These are phyloP conservation scores for Pontederia paniculata DNA, from an alignment of 176 grass and related monocot species.

Conservation along the genomic window DNA sequence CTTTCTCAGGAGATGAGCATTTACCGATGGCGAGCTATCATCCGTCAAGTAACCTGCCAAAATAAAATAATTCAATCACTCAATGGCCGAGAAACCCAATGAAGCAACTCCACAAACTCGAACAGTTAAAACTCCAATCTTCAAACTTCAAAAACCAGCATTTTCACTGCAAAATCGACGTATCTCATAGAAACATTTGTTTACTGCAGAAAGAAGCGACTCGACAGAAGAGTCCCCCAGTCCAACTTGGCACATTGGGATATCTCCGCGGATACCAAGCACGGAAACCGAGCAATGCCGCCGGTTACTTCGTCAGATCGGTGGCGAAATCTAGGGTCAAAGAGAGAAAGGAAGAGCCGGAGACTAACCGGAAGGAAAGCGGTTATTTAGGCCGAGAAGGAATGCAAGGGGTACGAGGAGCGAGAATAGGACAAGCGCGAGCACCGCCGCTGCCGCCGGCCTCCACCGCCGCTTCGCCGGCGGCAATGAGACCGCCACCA, in stretches of 20 bases:
- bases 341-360: neutral
- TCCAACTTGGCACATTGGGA: too few species aligned
- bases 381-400: slow-evolving; percentile 39
- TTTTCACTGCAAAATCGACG: neutral
- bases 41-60: slow-evolving; percentile 74
- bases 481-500: neutral
- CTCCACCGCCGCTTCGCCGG: slow-evolving; percentile 76
- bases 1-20: neutral
- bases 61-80: slow-evolving; percentile 12
- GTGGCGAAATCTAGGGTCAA: too few species aligned
- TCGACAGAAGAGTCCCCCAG: too few species aligned
- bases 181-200: too few species aligned
- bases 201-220: too few species aligned
- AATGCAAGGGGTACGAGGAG: slow-evolving; percentile 87
- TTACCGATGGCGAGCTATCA: slow-evolving; percentile 57
- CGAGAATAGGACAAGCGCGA: slow-evolving; percentile 70
- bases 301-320: too few species aligned
- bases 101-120: slow-evolving; percentile 1
- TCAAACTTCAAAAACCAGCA: slow-evolving; percentile 25
- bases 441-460: slow-evolving; percentile 65
- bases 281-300: neutral
- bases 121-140: slow-evolving; percentile 26
- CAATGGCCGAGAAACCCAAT: slow-evolving; percentile 12
- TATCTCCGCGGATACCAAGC: neutral
- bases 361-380: slow-evolving; percentile 58